Base-by-base conservation (phyloP, 2,329 filamentous ascomycete genomes). In the Phyllosticta paracitricarpa region DNA sequence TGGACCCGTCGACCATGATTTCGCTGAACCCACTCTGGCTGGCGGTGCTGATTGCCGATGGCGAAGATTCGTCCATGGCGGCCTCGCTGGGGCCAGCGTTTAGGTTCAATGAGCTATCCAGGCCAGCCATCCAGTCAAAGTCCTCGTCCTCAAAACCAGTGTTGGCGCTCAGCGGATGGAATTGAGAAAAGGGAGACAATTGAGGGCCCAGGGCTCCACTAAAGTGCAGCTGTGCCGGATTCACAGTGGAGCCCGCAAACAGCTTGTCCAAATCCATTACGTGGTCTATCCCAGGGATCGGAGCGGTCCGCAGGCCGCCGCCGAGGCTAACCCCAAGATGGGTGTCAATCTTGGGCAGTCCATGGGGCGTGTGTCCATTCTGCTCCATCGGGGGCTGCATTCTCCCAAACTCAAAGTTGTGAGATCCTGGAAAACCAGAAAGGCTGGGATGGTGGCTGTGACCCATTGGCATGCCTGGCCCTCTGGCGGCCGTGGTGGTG, bases 1-100 rank as follows among this genome's bases (percentile, higher is more conserved):
- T 74, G 28, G 75, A 78, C 30, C 89, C 90, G 73, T 97, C 91
- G 62, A 94, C 80, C 87, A 96, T 91, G 63, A 91, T 85, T 72
- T 97, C 94, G 75, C 90, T 95, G 73, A 92, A 89, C 57, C 88
- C 89, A 72, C 89, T 93, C 70, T 95, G 92, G 75, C 92, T 97
- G 63, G 89, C 90, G 53, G 90, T 96, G 77, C 93, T 97, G 73
- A 97, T 93, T 55, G 91, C 91, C 8, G 94, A 97, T 17, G 94
- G 94, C 14, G 94, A 97, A 10, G 94, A 97, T 63, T 89, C 91
- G 68, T 96, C 93, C 59, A 97, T 84, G 28, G 89, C 91, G 66
- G 86, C 88, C 67, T 96, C 91, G 68, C 88, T 88, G 61, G 79
- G 77, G 61, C 82, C 84, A 8, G 68, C 59, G 67, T 81, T 66